Evolutionary conservation across 2,329 filamentous ascomycete species (phyloP).

Genomic region (Peltaster fructicola): DNA sequence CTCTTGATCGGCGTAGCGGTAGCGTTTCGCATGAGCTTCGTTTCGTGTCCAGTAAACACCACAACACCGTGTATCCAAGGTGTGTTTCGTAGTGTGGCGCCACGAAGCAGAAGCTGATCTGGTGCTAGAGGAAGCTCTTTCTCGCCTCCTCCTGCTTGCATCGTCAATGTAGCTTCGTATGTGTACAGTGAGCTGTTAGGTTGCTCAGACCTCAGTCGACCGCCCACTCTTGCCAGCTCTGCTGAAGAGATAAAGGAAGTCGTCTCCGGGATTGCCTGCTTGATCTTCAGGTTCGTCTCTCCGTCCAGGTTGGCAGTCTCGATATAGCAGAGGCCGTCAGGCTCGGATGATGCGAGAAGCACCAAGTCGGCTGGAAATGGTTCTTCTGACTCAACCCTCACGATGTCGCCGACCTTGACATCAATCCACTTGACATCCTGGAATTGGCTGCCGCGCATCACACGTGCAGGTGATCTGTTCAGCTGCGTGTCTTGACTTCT

Average conservation of each 20-base stretch:
- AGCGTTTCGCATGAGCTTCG: constrained; percentile 96
- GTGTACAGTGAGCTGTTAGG: constrained; percentile 97
- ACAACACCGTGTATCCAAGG: constrained; percentile 94
- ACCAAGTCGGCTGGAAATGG: constrained; percentile 90
- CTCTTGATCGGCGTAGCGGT: constrained; percentile 95
- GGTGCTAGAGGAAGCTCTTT: constrained; percentile 80
- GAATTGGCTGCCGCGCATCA: constrained; percentile 70
- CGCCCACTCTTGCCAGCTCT: constrained; percentile 71
- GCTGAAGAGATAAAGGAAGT: constrained; percentile 68
- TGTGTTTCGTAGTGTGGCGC: constrained; percentile 85
- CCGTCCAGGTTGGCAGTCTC: constrained; percentile 96
- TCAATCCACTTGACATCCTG: constrained; percentile 85
- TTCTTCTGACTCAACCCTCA: constrained; percentile 85
- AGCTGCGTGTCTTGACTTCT: constrained; percentile 72
- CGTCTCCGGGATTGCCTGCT: constrained; percentile 90
- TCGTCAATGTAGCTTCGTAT: constrained; percentile 87
- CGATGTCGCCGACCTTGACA: constrained; percentile 77
- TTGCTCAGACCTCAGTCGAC: constrained; percentile 81
- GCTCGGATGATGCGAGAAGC: constrained; percentile 83
- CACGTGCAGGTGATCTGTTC: constrained; percentile 71
- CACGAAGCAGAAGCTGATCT: constrained; percentile 81
- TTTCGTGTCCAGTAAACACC: constrained; percentile 95
- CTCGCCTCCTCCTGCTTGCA: constrained; percentile 78
- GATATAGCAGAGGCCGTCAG: constrained; percentile 94
- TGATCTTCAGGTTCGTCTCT: constrained; percentile 97